phyloP scores from a whole-genome alignment of 1,284 basidiomycete genomes.

The Apiotrichum domesticum region DNA sequence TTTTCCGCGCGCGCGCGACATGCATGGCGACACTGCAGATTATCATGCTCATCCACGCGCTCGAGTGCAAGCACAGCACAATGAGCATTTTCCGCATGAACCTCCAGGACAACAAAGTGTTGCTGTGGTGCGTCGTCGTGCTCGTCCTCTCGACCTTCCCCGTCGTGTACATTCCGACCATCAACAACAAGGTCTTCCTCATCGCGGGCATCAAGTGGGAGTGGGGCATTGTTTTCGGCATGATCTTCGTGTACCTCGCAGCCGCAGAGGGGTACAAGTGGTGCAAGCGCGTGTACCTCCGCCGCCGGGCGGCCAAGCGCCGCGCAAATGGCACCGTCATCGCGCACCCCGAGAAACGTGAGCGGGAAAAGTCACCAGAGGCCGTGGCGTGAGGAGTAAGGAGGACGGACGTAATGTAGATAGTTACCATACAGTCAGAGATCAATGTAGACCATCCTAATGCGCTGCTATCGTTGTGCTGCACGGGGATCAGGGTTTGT shows the following conservation, averaged over 20 bases:
- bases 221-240: constrained; percentile 46
- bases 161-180: constrained; percentile 45
- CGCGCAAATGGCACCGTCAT: too few relatives aligned
- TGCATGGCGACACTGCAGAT: constrained; percentile 55
- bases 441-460: too few relatives aligned
- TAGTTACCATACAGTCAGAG: too few relatives aligned
- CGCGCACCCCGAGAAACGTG: too few relatives aligned
- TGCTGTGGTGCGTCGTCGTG: constrained; percentile 50
- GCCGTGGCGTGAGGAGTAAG: too few relatives aligned
- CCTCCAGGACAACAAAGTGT: constrained; percentile 52
- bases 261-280: constrained; percentile 38
- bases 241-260: constrained; percentile 39
- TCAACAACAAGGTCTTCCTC: constrained; percentile 45
- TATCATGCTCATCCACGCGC: constrained; percentile 47
- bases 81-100: constrained; percentile 50
- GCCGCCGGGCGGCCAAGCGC: background rate
- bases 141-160: constrained; percentile 41
- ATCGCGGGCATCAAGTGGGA: constrained; percentile 40
- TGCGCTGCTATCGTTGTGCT: too few relatives aligned
- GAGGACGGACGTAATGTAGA: too few relatives aligned
- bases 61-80: constrained; percentile 46
- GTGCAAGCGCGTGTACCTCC: constrained; percentile 21
- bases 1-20: constrained; percentile 56
- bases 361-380: too few relatives aligned
- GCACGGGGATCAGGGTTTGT: too few relatives aligned